These are phyloP conservation scores for Teratosphaeriaceae sp. DNA, from an alignment of 2,329 filamentous ascomycete species.

Conservation along the genomic window DNA sequence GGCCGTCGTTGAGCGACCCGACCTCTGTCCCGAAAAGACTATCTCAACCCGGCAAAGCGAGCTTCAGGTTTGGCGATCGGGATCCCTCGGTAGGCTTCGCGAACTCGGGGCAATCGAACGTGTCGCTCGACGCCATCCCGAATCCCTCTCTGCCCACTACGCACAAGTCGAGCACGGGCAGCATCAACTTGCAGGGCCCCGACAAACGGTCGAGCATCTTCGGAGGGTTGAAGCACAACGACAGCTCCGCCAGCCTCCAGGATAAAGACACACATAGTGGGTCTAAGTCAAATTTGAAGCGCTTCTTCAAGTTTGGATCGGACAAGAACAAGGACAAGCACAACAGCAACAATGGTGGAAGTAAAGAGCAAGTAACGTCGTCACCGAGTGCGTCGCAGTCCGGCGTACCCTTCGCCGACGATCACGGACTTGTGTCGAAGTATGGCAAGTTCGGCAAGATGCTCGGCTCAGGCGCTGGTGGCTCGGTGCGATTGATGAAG, in stretches of 20 bases:
- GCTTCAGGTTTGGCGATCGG: slow-evolving; percentile 76
- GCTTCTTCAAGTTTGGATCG: slow-evolving; percentile 82
- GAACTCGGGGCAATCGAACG: slow-evolving; percentile 32
- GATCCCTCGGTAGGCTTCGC: slow-evolving; percentile 54
- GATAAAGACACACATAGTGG: slow-evolving; percentile 33
- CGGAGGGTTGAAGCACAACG: slow-evolving; percentile 43
- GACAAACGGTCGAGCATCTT: slow-evolving; percentile 51
- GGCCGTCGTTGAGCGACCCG: slow-evolving; percentile 56
- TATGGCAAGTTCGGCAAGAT: slow-evolving; percentile 96
- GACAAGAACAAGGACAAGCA: slow-evolving; percentile 57
- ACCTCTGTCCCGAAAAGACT: slow-evolving; percentile 77
- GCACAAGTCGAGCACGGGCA: slow-evolving; percentile 34
- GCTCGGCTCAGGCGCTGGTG: slow-evolving; percentile 86
- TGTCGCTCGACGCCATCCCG: slow-evolving; percentile 1
- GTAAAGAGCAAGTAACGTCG: slow-evolving; percentile 8
- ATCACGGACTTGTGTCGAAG: slow-evolving; percentile 82
- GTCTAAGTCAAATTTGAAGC: slow-evolving; percentile 87
- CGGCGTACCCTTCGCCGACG: slow-evolving; percentile 80
- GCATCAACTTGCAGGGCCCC: slow-evolving; percentile 11
- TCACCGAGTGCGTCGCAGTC: slow-evolving; percentile 25
- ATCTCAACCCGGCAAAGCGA: slow-evolving; percentile 51
- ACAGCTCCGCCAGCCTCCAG: slow-evolving; percentile 30
- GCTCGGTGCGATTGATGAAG: slow-evolving; percentile 91
- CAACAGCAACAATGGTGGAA: slow-evolving; percentile 35
- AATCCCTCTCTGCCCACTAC: slow-evolving; percentile 23